These are phyloP conservation scores for Deinandra increscens DNA, from an alignment of 129 eudicot species.

Conservation along the genomic window DNA sequence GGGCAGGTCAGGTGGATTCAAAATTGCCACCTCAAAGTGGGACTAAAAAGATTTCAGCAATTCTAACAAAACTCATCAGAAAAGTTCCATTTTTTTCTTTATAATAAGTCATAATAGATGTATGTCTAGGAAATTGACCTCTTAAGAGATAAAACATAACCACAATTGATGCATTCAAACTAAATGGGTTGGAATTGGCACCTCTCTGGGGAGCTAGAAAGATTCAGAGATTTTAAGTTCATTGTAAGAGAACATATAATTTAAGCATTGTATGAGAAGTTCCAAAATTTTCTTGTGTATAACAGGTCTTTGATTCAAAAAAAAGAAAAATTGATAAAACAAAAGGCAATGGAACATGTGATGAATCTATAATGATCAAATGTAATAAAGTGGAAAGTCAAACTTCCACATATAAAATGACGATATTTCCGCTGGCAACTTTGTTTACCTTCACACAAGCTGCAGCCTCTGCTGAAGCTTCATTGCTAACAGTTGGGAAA, in stretches of 20 bases:
- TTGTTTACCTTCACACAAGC: conserved; percentile 75
- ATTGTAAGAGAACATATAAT: not conserved
- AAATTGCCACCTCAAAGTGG: not conserved
- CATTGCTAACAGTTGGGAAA: conserved; percentile 65
- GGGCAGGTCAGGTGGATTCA: not conserved
- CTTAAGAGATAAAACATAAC: not conserved
- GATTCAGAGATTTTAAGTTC: not conserved
- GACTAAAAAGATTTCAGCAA: not conserved
- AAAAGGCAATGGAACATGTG: not conserved
- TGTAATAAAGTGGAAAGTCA: conserved; percentile 1
- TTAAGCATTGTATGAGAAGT: not conserved
- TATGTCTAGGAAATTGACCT: not conserved
- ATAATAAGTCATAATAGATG: not conserved
- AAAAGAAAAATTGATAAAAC: not conserved
- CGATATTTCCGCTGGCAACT: not conserved
- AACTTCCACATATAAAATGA: not conserved
- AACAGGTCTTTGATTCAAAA: not conserved
- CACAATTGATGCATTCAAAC: not conserved
- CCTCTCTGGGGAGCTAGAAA: not conserved
- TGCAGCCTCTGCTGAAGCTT: conserved; percentile 81
- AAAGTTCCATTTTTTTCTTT: not conserved
- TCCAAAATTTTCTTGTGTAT: not conserved
- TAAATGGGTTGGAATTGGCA: not conserved
- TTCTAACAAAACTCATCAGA: not conserved
- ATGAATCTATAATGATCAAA: not conserved